A percentile compares a stretch with the other conserved stretches of the same genome.
Conservation (phyloP, 306 rosid species). For the Adenanthera pavonina region DNA sequence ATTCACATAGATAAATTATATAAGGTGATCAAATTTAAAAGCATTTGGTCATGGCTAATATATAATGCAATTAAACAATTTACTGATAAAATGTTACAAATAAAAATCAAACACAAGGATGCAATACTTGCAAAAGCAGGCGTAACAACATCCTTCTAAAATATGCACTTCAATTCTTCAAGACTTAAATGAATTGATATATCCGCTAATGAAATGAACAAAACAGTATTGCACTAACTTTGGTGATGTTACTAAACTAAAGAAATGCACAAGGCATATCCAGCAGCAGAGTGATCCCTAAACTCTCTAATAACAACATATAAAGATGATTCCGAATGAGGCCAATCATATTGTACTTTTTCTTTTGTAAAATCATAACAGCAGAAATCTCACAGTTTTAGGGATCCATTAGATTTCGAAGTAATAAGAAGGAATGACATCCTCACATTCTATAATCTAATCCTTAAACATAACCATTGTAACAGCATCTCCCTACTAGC, state of each 20-base stretch:
- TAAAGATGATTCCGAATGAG: slow-evolving; percentile 1
- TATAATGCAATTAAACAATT: slow-evolving; percentile 14
- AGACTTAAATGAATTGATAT: slow-evolving; percentile 21
- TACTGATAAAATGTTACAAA: slow-evolving; percentile 2
- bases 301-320: background rate
- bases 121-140: slow-evolving; percentile 21
- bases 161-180: slow-evolving; percentile 13
- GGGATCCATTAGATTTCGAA: background rate
- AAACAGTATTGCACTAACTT: background rate
- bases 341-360: slow-evolving; percentile 11
- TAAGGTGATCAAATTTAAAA: slow-evolving; percentile 19
- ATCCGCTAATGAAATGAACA: slow-evolving; percentile 8
- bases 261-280: slow-evolving; percentile 2
- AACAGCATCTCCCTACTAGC: background rate
- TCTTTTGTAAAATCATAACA: background rate
- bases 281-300: background rate
- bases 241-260: slow-evolving; percentile 1
- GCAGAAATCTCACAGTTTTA: slow-evolving; percentile 2
- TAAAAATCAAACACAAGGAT: background rate
- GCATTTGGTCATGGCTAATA: slow-evolving; percentile 19
- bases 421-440: background rate
- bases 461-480: slow-evolving; percentile 2
- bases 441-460: background rate
- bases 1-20: slow-evolving; percentile 20
- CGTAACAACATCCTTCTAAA: slow-evolving; percentile 16